Evolutionary conservation across 768 basidiomycete genomes (phyloP).

Genomic region (Tulasnella sp.): DNA sequence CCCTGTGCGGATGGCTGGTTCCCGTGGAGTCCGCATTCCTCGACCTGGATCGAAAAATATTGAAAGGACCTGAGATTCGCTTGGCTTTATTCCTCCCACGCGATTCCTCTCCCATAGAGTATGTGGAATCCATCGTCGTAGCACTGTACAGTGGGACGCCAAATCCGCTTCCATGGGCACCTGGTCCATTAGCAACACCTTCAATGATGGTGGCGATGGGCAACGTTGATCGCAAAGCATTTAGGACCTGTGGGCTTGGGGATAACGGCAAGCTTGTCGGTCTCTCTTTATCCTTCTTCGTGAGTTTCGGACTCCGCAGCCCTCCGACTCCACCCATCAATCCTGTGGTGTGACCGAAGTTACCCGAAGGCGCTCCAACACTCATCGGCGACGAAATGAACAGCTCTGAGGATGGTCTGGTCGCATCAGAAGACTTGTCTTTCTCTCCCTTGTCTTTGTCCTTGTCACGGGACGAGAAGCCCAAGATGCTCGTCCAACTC

Average conservation of each 20-base stretch:
- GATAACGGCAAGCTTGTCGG: background rate
- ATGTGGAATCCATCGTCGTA: background rate
- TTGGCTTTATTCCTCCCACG: slow-evolving; percentile 35
- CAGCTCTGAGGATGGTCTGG: background rate
- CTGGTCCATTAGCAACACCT: too few relatives aligned
- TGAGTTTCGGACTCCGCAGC: background rate
- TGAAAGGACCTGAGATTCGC: slow-evolving; percentile 73
- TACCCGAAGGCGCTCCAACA: too few relatives aligned
- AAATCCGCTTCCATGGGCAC: background rate
- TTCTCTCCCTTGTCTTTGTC: slow-evolving; percentile 3
- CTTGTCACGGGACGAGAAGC: background rate
- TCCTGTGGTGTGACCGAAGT: background rate
- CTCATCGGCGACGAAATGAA: background rate
- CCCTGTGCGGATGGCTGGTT: background rate
- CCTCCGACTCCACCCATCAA: too few relatives aligned
- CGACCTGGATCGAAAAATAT: slow-evolving; percentile 47
- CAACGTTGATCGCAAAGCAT: background rate
- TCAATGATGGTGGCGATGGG: too few relatives aligned
- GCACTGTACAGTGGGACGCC: slow-evolving; percentile 16
- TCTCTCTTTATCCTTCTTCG: slow-evolving; percentile 36
- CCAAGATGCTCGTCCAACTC: background rate
- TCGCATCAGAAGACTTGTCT: background rate
- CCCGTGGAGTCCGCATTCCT: slow-evolving; percentile 34
- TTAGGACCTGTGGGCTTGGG: background rate
- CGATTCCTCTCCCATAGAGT: background rate